phyloP scores from a whole-genome alignment of 1,139 yeast species.

The Wickerhamomyces sp. region DNA sequence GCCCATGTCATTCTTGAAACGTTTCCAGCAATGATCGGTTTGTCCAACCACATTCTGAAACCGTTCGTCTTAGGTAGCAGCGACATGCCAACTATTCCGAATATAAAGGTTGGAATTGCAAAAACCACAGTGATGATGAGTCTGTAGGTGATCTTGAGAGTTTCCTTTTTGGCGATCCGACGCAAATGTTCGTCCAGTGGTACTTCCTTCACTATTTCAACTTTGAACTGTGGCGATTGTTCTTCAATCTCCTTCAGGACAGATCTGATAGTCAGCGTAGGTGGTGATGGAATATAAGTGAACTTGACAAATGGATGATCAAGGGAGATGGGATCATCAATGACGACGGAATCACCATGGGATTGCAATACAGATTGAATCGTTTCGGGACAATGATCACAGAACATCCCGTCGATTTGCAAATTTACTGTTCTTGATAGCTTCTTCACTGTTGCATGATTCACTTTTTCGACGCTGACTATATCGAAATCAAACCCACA shows the following conservation, averaged over 20 bases:
- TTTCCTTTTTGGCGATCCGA: slow-evolving; percentile 44
- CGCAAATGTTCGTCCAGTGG: slow-evolving; percentile 62
- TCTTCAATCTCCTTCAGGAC: slow-evolving; percentile 44
- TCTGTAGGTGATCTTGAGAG: slow-evolving; percentile 40
- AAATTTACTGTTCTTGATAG: slow-evolving; percentile 52
- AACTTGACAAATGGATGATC: slow-evolving; percentile 54
- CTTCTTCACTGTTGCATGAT: slow-evolving; percentile 40
- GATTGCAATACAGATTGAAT: slow-evolving; percentile 44
- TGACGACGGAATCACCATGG: slow-evolving; percentile 51
- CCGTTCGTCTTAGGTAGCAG: slow-evolving; percentile 40
- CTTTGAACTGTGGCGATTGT: slow-evolving; percentile 40
- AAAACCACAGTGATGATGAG: slow-evolving; percentile 43
- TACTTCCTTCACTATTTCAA: slow-evolving; percentile 51
- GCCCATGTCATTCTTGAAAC: slow-evolving; percentile 65
- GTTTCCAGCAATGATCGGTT: slow-evolving; percentile 61
- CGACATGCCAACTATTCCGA: slow-evolving; percentile 68
- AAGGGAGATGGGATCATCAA: slow-evolving; percentile 51
- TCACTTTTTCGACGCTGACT: slow-evolving; percentile 34
- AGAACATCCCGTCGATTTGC: slow-evolving; percentile 63
- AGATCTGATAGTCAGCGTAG: slow-evolving; percentile 45
- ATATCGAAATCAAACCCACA: slow-evolving; percentile 59
- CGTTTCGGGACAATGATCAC: slow-evolving; percentile 61
- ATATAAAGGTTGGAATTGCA: slow-evolving; percentile 65
- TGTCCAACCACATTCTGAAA: slow-evolving; percentile 50
- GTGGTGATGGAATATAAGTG: slow-evolving; percentile 57